Base-by-base conservation (phyloP, 495 filamentous ascomycete species). In the Talaromyces wortmannii region DNA sequence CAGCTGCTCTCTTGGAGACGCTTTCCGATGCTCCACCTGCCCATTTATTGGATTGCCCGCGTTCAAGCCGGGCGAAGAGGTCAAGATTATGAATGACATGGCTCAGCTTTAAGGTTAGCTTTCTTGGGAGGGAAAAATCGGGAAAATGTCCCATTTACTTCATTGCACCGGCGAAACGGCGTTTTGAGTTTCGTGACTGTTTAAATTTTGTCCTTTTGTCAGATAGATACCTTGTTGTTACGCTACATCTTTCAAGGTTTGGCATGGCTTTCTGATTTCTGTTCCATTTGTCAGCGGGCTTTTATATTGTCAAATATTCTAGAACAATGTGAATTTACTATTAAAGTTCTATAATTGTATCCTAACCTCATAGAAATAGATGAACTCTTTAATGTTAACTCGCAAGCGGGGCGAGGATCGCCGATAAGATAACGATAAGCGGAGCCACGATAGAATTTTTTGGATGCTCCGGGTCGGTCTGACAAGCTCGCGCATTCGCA, bases 41-140 rank as follows among this genome's bases (percentile, higher is more conserved):
- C 92, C 92, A 0, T 97, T 96, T 70, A 83, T 95, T 58, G 95
- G 94, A 7, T 75, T 97, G 52, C 94, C 95, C 2, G 86, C 94
- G 6, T 98, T 98, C 74, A 96, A 96, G 79, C 90, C 89, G 4
- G 95, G 94, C 4, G 91, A 98, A 76, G 90, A 97, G 71, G 90
- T 97, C 36, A 77, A 83, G 66, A 75, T 98, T 31, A 56, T 94
- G 58, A 92, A 95, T 64, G 87, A 96, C 62, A 83, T 88, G 57
- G 84, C 89, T 12, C 95, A 97, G 76, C 71, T 98, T 49, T 98
- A 66, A 77, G 33, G 33, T 36, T 36, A 6, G 33, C 12, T 12
- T 6, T 36, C 12, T 36, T 36, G 33, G 6, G 33, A 6, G 33
- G 33, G 33, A 36, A 36, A n/a, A n/a, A n/a, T n/a, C 23, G 23